Conservation (phyloP, 192 early-diverging fungal species). For the Martensiomyces pterosporus region DNA sequence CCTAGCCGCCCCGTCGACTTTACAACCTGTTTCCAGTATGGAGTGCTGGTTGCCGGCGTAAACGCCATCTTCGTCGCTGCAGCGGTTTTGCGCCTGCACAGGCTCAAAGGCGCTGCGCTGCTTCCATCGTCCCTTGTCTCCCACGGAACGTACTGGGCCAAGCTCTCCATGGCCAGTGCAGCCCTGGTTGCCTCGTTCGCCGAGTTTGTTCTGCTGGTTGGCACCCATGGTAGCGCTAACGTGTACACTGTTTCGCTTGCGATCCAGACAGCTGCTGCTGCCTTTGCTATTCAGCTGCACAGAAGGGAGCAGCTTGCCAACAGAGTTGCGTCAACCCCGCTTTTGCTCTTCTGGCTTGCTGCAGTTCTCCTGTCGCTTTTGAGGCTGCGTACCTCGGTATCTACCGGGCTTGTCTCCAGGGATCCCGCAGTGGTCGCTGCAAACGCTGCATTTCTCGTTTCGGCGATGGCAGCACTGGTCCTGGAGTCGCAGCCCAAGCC, state of each 20-base stretch:
- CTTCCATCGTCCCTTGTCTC: slow-evolving; percentile 15
- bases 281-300: slow-evolving; percentile 32
- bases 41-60: slow-evolving; percentile 15
- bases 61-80: slow-evolving; percentile 22
- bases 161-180: slow-evolving; percentile 14
- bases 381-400: slow-evolving; percentile 30
- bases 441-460: slow-evolving; percentile 14
- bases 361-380: slow-evolving; percentile 25
- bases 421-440: slow-evolving; percentile 12
- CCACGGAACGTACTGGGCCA: slow-evolving; percentile 22
- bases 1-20: slow-evolving; percentile 41
- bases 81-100: slow-evolving; percentile 12
- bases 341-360: slow-evolving; percentile 49
- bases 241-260: slow-evolving; percentile 22
- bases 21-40: slow-evolving; percentile 43
- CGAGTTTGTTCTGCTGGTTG: slow-evolving; percentile 13
- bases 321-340: slow-evolving; percentile 30
- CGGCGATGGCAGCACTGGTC: slow-evolving; percentile 27
- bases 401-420: slow-evolving; percentile 7
- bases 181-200: slow-evolving; percentile 24
- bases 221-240: slow-evolving; percentile 1
- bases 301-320: slow-evolving; percentile 29
- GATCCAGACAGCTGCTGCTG: slow-evolving; percentile 26
- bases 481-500: slow-evolving; percentile 39
- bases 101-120: background rate